Conservation (phyloP, 2,329 filamentous ascomycete genomes). For the Phyllosticta citriasiana region DNA sequence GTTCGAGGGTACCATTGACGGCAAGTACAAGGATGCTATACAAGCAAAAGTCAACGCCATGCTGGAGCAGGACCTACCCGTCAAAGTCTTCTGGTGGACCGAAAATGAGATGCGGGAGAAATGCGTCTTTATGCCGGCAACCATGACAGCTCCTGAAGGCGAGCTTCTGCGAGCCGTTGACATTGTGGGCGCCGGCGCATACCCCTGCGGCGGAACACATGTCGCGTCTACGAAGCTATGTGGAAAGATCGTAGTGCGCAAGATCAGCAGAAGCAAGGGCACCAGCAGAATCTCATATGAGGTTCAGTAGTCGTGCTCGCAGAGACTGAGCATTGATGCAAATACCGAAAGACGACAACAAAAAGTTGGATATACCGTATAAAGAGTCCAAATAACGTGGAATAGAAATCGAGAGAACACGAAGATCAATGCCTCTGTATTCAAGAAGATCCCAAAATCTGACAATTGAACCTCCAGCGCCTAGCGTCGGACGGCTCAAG, state of each 20-base stretch:
- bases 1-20: slow-evolving; percentile 57
- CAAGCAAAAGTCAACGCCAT: slow-evolving; percentile 53
- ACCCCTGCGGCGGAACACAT: slow-evolving; percentile 69
- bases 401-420: neutral
- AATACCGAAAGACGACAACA: neutral
- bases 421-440: neutral
- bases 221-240: slow-evolving; percentile 35
- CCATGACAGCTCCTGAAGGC: slow-evolving; percentile 20
- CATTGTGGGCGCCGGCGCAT: slow-evolving; percentile 58
- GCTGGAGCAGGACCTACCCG: slow-evolving; percentile 30
- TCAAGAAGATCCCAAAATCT: neutral
- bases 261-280: slow-evolving; percentile 5
- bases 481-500: neutral
- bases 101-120: slow-evolving; percentile 45
- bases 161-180: slow-evolving; percentile 49
- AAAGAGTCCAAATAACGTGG: neutral
- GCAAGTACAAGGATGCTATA: slow-evolving; percentile 38
- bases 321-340: neutral
- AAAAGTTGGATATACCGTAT: neutral
- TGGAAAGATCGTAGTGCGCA: slow-evolving; percentile 3
- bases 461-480: neutral
- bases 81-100: slow-evolving; percentile 57
- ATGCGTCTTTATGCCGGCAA: slow-evolving; percentile 41
- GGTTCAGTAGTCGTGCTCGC: neutral
- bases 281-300: slow-evolving; percentile 5